Percentiles rank a stretch among this genome's conserved stretches.
These are phyloP conservation scores for Arabidopsis hybrid DNA, from an alignment of 441 rosid genomes.

Conservation along the genomic window DNA sequence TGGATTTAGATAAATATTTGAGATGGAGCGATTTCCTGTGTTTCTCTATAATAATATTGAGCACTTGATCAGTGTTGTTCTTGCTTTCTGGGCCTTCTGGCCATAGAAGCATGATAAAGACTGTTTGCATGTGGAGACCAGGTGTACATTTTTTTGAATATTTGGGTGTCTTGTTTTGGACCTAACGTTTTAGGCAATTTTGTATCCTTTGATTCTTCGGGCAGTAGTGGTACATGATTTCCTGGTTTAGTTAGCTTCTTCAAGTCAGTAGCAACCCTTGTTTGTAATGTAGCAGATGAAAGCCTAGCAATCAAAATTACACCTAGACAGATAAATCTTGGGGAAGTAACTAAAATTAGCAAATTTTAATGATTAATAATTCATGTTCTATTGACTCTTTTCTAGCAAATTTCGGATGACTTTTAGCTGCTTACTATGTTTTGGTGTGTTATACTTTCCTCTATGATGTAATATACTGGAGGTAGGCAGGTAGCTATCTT, in stretches of 20 bases:
- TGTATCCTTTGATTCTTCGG: slow-evolving; percentile 2
- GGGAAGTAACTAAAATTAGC: neutral
- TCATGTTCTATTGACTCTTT: neutral
- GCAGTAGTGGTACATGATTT: neutral
- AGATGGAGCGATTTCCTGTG: neutral
- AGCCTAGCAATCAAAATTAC: slow-evolving; percentile 2
- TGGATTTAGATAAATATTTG: neutral
- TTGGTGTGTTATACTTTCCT: slow-evolving; percentile 3
- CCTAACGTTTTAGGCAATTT: slow-evolving; percentile 1
- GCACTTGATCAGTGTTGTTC: slow-evolving; percentile 15
- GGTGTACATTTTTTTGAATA: neutral
- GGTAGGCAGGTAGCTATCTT: slow-evolving; percentile 18
- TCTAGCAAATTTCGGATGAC: neutral
- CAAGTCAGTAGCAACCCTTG: neutral
- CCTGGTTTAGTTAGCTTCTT: slow-evolving; percentile 1
- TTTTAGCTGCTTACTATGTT: slow-evolving; percentile 21
- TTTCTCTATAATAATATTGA: slow-evolving; percentile 9
- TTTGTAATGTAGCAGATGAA: slow-evolving; percentile 18
- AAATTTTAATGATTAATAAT: neutral
- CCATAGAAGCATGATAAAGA: neutral
- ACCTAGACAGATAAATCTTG: slow-evolving; percentile 2
- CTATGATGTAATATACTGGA: slow-evolving; percentile 16
- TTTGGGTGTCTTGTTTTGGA: slow-evolving; percentile 24
- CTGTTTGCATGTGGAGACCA: slow-evolving; percentile 5
- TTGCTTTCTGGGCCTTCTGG: neutral